These are phyloP conservation scores for Talaromyces sp. DNA, from an alignment of 2,329 filamentous ascomycete species.

Conservation along the genomic window DNA sequence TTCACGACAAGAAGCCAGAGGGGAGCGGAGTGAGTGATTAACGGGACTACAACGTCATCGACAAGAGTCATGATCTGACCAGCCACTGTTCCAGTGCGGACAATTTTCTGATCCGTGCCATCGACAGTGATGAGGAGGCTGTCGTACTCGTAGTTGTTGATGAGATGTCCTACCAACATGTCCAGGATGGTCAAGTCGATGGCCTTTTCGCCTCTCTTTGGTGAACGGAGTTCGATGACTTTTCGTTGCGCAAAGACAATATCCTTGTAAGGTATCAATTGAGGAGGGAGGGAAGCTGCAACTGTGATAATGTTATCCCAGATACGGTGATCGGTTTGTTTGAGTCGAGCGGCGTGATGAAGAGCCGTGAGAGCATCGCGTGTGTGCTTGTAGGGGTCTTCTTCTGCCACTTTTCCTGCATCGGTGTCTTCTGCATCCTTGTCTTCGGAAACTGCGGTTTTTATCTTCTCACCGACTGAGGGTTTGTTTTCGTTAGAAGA, in stretches of 20 bases:
- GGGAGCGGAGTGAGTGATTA: conserved; percentile 76
- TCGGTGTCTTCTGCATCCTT: conserved; percentile 30
- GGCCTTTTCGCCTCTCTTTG: conserved; percentile 68
- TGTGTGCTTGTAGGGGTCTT: conserved; percentile 62
- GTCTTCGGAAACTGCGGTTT: conserved; percentile 28
- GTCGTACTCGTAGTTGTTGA: conserved; percentile 49
- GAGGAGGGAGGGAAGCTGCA: conserved; percentile 72
- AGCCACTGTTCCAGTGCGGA: conserved; percentile 54
- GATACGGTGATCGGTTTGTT: conserved; percentile 84
- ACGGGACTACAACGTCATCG: conserved; percentile 71
- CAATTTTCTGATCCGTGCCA: conserved; percentile 33
- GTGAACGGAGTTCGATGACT: conserved; percentile 70
- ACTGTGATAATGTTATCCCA: conserved; percentile 96
- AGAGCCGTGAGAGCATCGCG: conserved; percentile 78
- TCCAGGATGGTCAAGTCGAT: conserved; percentile 73
- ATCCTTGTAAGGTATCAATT: conserved; percentile 64
- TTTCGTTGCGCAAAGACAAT: conserved; percentile 72
- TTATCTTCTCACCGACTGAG: conserved; percentile 30
- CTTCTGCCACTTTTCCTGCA: conserved; percentile 25
- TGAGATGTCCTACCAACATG: conserved; percentile 69
- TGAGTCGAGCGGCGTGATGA: conserved; percentile 79
- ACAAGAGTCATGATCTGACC: conserved; percentile 65
- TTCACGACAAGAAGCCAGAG: conserved; percentile 75
- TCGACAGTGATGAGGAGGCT: conserved; percentile 34
- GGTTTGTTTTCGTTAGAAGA: conserved; percentile 34